Evolutionary conservation across 139 green algal genomes (phyloP).

Genomic region (Auxenochlorella pyrenoidosa): DNA sequence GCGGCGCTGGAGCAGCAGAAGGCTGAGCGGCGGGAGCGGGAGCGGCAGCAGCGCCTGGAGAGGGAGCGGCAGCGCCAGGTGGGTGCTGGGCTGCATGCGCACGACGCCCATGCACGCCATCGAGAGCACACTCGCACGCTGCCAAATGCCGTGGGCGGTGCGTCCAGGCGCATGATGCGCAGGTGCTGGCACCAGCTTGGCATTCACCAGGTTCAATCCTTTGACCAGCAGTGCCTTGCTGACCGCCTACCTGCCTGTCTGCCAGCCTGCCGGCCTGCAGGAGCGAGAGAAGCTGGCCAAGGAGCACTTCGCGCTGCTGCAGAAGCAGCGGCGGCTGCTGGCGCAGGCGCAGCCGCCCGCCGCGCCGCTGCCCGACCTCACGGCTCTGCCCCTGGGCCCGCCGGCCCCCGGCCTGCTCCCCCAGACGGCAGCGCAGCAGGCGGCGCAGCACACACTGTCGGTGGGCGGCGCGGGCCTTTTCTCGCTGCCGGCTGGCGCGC

Average conservation of each 20-base stretch:
- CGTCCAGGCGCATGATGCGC: too few relatives aligned
- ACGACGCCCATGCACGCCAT: neutral
- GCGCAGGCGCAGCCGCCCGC: neutral
- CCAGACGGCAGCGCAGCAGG: slow-evolving; percentile 5
- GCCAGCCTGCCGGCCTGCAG: neutral
- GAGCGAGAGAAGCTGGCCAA: slow-evolving; percentile 34
- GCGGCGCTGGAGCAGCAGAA: slow-evolving; percentile 38
- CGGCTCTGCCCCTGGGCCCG: neutral
- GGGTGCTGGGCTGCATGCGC: neutral
- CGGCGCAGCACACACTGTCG: neutral
- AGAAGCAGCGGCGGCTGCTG: slow-evolving; percentile 39
- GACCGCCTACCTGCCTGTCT: too few relatives aligned
- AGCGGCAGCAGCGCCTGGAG: slow-evolving; percentile 34
- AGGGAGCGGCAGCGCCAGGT: slow-evolving; percentile 44
- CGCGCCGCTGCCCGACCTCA: neutral
- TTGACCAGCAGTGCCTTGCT: too few relatives aligned
- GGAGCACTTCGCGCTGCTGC: slow-evolving; percentile 46
- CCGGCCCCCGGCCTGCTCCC: neutral
- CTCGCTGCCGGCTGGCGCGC: neutral
- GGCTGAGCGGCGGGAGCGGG: slow-evolving; percentile 40
- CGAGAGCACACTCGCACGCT: neutral
- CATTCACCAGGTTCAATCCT: too few relatives aligned
- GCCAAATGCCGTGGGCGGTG: too few relatives aligned
- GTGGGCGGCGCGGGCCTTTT: neutral
- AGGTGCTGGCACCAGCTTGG: too few relatives aligned